These are phyloP conservation scores for Xerocomus amazonicus DNA, from an alignment of 1,284 basidiomycete genomes.

Conservation along the genomic window DNA sequence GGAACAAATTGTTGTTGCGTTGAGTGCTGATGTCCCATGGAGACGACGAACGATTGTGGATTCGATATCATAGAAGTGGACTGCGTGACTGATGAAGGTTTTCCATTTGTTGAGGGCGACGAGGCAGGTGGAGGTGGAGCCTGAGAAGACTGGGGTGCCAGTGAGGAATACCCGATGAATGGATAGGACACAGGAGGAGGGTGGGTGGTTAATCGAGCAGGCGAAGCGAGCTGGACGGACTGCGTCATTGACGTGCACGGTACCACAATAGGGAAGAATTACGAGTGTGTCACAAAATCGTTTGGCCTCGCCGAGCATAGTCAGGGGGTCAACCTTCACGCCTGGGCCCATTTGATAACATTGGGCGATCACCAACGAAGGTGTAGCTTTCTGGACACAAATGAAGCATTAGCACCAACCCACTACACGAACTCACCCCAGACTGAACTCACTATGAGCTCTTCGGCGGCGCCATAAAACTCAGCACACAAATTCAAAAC, in stretches of 20 bases:
- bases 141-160: slow-evolving; percentile 20
- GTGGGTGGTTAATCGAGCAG: slow-evolving; percentile 56
- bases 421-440: slow-evolving; percentile 10
- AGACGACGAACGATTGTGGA: slow-evolving; percentile 66
- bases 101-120: slow-evolving; percentile 29
- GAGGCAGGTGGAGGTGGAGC: slow-evolving; percentile 24
- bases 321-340: slow-evolving; percentile 66
- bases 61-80: slow-evolving; percentile 54
- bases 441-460: slow-evolving; percentile 62
- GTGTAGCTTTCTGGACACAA: slow-evolving; percentile 59
- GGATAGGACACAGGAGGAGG: slow-evolving; percentile 61
- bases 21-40: slow-evolving; percentile 44
- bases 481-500: slow-evolving; percentile 76
- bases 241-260: slow-evolving; percentile 9
- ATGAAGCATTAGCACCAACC: slow-evolving; percentile 7
- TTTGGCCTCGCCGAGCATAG: slow-evolving; percentile 71
- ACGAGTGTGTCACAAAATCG: slow-evolving; percentile 73
- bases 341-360: slow-evolving; percentile 71
- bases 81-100: slow-evolving; percentile 25
- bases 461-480: slow-evolving; percentile 80
- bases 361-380: slow-evolving; percentile 70
- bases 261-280: slow-evolving; percentile 24
- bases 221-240: slow-evolving; percentile 58
- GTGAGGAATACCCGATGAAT: slow-evolving; percentile 36
- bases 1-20: slow-evolving; percentile 38